These are phyloP conservation scores for Ganoderma multipileum DNA, from an alignment of 1,284 basidiomycete species.

Conservation along the genomic window DNA sequence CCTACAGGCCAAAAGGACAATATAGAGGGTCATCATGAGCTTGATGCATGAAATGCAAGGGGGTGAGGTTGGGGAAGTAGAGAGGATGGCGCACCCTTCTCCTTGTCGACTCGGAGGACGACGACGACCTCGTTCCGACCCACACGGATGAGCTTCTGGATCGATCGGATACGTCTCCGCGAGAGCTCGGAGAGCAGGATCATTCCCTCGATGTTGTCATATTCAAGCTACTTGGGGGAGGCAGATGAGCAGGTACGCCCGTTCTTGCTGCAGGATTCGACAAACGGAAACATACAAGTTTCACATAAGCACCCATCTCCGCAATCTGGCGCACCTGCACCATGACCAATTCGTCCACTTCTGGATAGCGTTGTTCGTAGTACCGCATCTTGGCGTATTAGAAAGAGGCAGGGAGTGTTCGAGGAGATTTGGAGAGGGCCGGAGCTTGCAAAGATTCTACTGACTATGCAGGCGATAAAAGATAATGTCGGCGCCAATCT, in stretches of 20 bases:
- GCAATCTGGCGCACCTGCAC: constrained; percentile 99
- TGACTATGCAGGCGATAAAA: constrained; percentile 27
- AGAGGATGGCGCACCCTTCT: constrained; percentile 79
- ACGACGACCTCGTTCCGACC: constrained; percentile 99
- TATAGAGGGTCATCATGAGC: background rate
- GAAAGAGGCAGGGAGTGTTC: background rate
- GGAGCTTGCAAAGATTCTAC: constrained; percentile 15
- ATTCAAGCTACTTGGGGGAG: constrained; percentile 80
- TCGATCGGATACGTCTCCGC: constrained; percentile 94
- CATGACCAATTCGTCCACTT: constrained; percentile 98
- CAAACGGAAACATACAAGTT: constrained; percentile 71
- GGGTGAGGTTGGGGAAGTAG: background rate
- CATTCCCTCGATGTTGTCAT: constrained; percentile 99
- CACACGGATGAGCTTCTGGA: constrained; percentile 98
- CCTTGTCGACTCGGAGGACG: constrained; percentile 97
- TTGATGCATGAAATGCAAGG: background rate
- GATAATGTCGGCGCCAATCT: constrained; percentile 26
- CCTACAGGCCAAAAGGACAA: constrained; percentile 53
- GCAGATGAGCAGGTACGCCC: constrained; percentile 19
- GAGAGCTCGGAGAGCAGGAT: constrained; percentile 98
- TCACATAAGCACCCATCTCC: constrained; percentile 99
- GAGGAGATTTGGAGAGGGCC: background rate
- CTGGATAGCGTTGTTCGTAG: constrained; percentile 82
- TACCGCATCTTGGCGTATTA: constrained; percentile 66
- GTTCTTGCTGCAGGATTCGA: background rate